These are phyloP conservation scores for Zygosaccharomyces gambellarensis DNA, from an alignment of 805 yeast species.

Conservation along the genomic window DNA sequence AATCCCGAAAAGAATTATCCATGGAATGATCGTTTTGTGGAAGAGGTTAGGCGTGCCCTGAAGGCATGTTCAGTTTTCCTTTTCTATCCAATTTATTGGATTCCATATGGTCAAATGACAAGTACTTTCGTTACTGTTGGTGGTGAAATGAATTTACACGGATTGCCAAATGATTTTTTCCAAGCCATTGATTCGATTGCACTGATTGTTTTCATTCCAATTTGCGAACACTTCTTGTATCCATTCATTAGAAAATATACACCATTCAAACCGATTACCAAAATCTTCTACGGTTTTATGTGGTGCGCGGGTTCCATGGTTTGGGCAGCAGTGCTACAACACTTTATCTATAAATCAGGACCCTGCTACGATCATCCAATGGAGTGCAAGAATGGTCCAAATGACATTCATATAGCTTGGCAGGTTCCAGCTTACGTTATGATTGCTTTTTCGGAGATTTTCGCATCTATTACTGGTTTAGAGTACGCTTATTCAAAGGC, in stretches of 20 bases:
- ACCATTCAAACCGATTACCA: constrained; percentile 64
- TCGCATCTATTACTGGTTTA: constrained; percentile 75
- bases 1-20: constrained; percentile 43
- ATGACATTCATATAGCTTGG: constrained; percentile 57
- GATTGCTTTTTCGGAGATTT: constrained; percentile 70
- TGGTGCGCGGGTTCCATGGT: constrained; percentile 62
- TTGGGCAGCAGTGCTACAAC: constrained; percentile 72
- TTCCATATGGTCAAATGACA: constrained; percentile 67
- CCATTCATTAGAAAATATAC: constrained; percentile 46
- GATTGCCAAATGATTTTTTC: constrained; percentile 75
- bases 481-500: constrained; percentile 85
- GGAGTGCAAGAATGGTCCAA: constrained; percentile 41
- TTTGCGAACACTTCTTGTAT: constrained; percentile 56
- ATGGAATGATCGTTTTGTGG: constrained; percentile 70
- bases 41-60: constrained; percentile 61
- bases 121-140: constrained; percentile 73
- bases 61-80: constrained; percentile 69
- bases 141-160: constrained; percentile 66
- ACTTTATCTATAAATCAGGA: constrained; percentile 60
- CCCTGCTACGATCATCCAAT: constrained; percentile 68
- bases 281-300: constrained; percentile 66
- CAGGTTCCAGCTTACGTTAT: constrained; percentile 64
- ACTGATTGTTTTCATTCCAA: constrained; percentile 71
- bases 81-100: constrained; percentile 71
- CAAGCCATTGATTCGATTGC: constrained; percentile 73